phyloP scores from a whole-genome alignment of 768 basidiomycete genomes.

The Auriscalpium microsporum region DNA sequence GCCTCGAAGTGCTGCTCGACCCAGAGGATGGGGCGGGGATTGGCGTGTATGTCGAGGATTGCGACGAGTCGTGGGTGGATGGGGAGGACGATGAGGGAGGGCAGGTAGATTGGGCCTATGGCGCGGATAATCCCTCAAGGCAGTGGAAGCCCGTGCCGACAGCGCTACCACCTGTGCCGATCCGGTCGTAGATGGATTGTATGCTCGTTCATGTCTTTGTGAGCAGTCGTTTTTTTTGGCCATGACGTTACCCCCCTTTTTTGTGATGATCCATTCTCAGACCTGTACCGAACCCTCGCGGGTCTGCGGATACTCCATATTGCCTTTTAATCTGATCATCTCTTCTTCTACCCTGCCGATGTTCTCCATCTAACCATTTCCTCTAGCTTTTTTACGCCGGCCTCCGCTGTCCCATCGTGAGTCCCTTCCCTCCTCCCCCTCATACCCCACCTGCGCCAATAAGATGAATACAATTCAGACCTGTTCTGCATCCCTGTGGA shows the following conservation, averaged over 20 bases:
- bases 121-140: constrained; percentile 35
- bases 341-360: constrained; percentile 1
- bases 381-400: not conserved
- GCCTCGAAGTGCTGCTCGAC: constrained; percentile 54
- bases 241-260: constrained; percentile 6
- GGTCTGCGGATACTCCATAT: constrained; percentile 52
- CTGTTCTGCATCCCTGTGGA: constrained; percentile 57
- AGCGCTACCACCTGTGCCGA: constrained; percentile 43
- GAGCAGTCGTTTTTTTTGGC: not conserved
- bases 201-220: constrained; percentile 1
- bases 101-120: constrained; percentile 52
- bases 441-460: constrained; percentile 14
- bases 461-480: constrained; percentile 54
- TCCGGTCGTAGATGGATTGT: constrained; percentile 13
- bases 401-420: constrained; percentile 1
- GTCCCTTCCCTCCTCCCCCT: constrained; percentile 7
- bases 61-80: constrained; percentile 28
- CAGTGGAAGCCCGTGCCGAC: constrained; percentile 46
- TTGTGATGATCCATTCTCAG: constrained; percentile 61
- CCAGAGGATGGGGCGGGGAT: constrained; percentile 66
- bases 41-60: constrained; percentile 72
- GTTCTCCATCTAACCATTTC: constrained; percentile 12
- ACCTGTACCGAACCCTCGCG: constrained; percentile 63
- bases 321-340: constrained; percentile 49
- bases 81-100: constrained; percentile 7